These are phyloP conservation scores for Yamadazyma insecticola DNA, from an alignment of 805 yeast genomes.

Conservation along the genomic window DNA sequence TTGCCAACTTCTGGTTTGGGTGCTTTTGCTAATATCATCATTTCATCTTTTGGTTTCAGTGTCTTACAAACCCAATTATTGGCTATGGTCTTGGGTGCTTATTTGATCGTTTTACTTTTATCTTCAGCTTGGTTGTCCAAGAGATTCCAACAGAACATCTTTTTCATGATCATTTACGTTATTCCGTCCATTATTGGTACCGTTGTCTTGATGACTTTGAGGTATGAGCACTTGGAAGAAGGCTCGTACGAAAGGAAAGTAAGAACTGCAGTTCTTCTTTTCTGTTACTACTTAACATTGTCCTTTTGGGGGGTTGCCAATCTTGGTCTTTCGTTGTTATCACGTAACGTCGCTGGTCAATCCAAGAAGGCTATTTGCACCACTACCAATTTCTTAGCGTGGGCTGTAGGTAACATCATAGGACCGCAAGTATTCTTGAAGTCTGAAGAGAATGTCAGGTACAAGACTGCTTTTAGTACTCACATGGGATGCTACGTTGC, in stretches of 20 bases:
- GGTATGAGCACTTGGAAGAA: conserved; percentile 24
- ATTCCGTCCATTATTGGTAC: conserved; percentile 32
- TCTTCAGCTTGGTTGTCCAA: conserved; percentile 30
- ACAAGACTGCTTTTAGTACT: conserved; percentile 50
- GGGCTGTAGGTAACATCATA: conserved; percentile 60
- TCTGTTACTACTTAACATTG: conserved; percentile 47
- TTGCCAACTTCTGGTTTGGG: conserved; percentile 50
- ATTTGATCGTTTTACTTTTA: conserved; percentile 30
- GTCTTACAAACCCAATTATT: conserved; percentile 40
- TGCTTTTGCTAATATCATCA: conserved; percentile 49
- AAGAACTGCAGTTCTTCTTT: conserved; percentile 17
- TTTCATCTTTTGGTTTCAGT: conserved; percentile 46
- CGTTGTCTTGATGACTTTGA: conserved; percentile 36
- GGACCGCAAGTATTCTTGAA: conserved; percentile 64
- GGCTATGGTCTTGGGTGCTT: conserved; percentile 56
- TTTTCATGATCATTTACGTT: conserved; percentile 22
- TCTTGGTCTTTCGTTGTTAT: conserved; percentile 55
- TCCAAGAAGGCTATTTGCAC: conserved; percentile 63
- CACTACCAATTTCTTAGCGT: conserved; percentile 57
- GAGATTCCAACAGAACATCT: conserved; percentile 12
- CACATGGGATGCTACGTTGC: conserved; percentile 36
- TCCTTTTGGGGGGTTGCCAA: conserved; percentile 55
- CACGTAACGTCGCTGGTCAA: conserved; percentile 64
- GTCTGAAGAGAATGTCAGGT: conserved; percentile 44
- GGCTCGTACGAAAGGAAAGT: conserved; percentile 26